Conservation (phyloP, 352 stramenopile species). For the Phytophthora gonapodyides region DNA sequence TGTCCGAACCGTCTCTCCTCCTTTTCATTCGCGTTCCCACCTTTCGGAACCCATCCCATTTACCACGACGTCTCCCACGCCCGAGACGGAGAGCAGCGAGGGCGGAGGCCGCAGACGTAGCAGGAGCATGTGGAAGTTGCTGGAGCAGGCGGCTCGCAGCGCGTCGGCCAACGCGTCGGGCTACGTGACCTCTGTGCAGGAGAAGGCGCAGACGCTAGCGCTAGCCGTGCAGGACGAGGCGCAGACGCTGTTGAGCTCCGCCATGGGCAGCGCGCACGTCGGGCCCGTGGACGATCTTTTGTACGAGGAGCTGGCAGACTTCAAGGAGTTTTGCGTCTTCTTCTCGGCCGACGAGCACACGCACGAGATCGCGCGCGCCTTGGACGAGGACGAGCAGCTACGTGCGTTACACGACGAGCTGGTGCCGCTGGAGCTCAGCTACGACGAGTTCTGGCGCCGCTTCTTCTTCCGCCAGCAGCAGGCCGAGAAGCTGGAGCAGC, state of each 20-base stretch:
- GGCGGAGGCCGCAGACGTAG: slow-evolving; percentile 19
- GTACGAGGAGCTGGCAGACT: slow-evolving; percentile 80
- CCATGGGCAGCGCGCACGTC: slow-evolving; percentile 57
- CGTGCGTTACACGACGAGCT: slow-evolving; percentile 64
- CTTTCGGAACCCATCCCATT: neutral
- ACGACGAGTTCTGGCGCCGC: slow-evolving; percentile 86
- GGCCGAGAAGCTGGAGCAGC: slow-evolving; percentile 39
- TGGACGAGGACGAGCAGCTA: slow-evolving; percentile 62
- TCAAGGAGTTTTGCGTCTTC: slow-evolving; percentile 60
- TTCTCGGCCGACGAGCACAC: slow-evolving; percentile 72
- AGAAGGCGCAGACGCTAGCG: slow-evolving; percentile 77
- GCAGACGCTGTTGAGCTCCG: slow-evolving; percentile 56
- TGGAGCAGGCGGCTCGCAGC: slow-evolving; percentile 77
- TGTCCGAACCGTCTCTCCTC: too few relatives aligned
- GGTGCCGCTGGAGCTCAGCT: slow-evolving; percentile 74
- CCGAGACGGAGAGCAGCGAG: neutral
- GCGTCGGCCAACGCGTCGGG: slow-evolving; percentile 70
- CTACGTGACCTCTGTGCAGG: slow-evolving; percentile 74
- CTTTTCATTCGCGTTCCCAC: slow-evolving; percentile 4
- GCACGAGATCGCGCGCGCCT: slow-evolving; percentile 70
- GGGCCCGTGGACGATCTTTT: slow-evolving; percentile 85
- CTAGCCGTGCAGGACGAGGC: slow-evolving; percentile 79
- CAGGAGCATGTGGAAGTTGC: slow-evolving; percentile 70
- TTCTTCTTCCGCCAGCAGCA: slow-evolving; percentile 80
- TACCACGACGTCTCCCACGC: slow-evolving; percentile 1